These are phyloP conservation scores for Afroboletus lepidellus DNA, from an alignment of 1,284 basidiomycete species.

Conservation along the genomic window DNA sequence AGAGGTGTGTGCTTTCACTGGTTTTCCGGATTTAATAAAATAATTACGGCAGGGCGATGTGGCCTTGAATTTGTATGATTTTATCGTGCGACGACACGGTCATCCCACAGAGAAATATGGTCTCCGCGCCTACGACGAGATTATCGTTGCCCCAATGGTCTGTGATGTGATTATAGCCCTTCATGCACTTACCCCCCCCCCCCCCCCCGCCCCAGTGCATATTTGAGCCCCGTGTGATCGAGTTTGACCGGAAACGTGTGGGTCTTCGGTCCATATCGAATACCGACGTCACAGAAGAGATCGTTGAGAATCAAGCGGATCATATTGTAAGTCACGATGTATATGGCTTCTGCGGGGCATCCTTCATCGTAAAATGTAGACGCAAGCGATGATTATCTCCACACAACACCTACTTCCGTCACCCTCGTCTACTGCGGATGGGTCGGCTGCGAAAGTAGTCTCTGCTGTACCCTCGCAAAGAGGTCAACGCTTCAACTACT, in stretches of 20 bases:
- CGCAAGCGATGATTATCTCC: constrained; percentile 82
- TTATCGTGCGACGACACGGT: constrained; percentile 78
- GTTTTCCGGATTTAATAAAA: not conserved
- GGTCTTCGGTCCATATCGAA: constrained; percentile 47
- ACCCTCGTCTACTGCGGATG: constrained; percentile 26
- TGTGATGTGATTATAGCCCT: constrained; percentile 20
- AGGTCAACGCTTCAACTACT: constrained; percentile 18
- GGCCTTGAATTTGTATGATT: constrained; percentile 86
- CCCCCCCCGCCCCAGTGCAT: constrained; percentile 72
- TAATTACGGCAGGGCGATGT: constrained; percentile 71
- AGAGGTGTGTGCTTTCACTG: constrained; percentile 56
- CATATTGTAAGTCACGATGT: constrained; percentile 49
- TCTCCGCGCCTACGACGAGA: constrained; percentile 92
- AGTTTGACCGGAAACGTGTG: constrained; percentile 77
- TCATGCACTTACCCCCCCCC: constrained; percentile 3
- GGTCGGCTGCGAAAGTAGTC: constrained; percentile 18
- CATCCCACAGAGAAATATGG: constrained; percentile 85
- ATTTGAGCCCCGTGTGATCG: constrained; percentile 90
- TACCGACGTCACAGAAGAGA: constrained; percentile 69
- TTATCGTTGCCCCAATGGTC: constrained; percentile 93
- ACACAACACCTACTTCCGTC: constrained; percentile 72
- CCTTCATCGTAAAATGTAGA: constrained; percentile 42
- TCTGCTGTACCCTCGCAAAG: constrained; percentile 26
- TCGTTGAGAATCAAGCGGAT: constrained; percentile 62
- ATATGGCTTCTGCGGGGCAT: not conserved